Conservation (phyloP, 768 basidiomycete genomes). For the Sistotremastrum niveocremeum region DNA sequence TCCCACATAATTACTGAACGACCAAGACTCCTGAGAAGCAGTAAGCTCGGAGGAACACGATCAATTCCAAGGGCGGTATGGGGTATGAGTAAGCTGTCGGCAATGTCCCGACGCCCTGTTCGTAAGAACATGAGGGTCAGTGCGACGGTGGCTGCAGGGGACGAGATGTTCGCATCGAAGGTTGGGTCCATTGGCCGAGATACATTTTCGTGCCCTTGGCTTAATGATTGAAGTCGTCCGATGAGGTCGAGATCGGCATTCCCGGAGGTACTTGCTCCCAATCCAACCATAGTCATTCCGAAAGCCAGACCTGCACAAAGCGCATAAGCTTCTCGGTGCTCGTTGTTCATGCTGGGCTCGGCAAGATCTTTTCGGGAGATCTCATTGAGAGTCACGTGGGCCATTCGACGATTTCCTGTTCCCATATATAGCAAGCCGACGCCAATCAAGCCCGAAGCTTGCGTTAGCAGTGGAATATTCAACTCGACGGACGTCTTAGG, state of each 20-base stretch:
- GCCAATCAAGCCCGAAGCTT: slow-evolving; percentile 77
- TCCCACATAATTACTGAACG: slow-evolving; percentile 82
- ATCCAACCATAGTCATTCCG: slow-evolving; percentile 93
- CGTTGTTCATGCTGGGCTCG: slow-evolving; percentile 72
- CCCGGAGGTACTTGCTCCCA: slow-evolving; percentile 46
- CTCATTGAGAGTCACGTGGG: slow-evolving; percentile 80
- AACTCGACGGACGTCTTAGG: slow-evolving; percentile 79
- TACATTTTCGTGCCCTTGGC: slow-evolving; percentile 56
- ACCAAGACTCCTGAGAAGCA: slow-evolving; percentile 70
- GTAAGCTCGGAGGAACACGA: slow-evolving; percentile 75
- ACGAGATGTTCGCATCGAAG: slow-evolving; percentile 83
- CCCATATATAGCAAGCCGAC: slow-evolving; percentile 86
- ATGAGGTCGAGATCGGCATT: slow-evolving; percentile 66
- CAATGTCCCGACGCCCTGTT: slow-evolving; percentile 73
- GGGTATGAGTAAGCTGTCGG: slow-evolving; percentile 74
- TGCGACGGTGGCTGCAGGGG: slow-evolving; percentile 82
- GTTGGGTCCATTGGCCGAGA: slow-evolving; percentile 18
- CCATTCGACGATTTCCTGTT: slow-evolving; percentile 79
- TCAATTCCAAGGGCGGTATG: slow-evolving; percentile 69
- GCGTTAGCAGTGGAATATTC: slow-evolving; percentile 80
- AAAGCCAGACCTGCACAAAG: slow-evolving; percentile 81
- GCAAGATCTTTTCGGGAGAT: slow-evolving; percentile 66
- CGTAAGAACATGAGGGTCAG: slow-evolving; percentile 88
- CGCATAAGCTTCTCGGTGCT: slow-evolving; percentile 86
- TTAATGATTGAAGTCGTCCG: slow-evolving; percentile 52